Evolutionary conservation across 768 basidiomycete species (phyloP).

Genomic region (Suillus bovinus): DNA sequence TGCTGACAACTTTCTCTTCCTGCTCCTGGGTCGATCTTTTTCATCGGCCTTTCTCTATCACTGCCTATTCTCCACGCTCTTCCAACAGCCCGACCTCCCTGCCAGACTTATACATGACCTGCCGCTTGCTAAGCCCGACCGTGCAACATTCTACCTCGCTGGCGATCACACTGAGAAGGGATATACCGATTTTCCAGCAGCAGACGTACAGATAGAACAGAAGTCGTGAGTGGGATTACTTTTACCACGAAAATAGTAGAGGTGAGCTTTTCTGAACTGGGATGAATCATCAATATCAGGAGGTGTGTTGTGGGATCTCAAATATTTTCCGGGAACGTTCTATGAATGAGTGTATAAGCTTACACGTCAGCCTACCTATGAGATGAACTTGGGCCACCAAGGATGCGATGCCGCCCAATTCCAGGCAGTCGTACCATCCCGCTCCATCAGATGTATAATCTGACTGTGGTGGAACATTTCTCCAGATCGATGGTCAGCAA

Average conservation of each 20-base stretch:
- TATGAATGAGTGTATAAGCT: no score
- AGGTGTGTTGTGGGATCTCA: neutral
- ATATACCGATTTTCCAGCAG: constrained; percentile 35
- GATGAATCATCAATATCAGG: neutral
- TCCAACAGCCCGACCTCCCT: constrained; percentile 36
- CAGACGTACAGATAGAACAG: neutral
- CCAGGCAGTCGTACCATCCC: no score
- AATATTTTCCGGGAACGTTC: no score
- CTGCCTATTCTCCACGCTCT: neutral
- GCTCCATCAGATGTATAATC: no score
- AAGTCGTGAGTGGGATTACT: neutral
- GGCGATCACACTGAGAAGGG: constrained; percentile 28
- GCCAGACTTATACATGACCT: constrained; percentile 30
- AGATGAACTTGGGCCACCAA: no score
- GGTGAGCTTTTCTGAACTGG: neutral
- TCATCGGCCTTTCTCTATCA: neutral
- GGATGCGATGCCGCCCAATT: no score
- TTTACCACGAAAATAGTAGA: neutral
- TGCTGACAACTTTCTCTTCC: neutral
- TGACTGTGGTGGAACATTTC: no score
- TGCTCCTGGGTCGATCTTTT: neutral
- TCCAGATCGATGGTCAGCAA: no score
- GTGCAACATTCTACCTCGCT: constrained; percentile 29
- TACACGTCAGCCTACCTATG: no score
- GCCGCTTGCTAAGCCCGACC: constrained; percentile 25